Evolutionary conservation across 2,329 filamentous ascomycete genomes (phyloP).

Genomic region (Monilinia fructicola): DNA sequence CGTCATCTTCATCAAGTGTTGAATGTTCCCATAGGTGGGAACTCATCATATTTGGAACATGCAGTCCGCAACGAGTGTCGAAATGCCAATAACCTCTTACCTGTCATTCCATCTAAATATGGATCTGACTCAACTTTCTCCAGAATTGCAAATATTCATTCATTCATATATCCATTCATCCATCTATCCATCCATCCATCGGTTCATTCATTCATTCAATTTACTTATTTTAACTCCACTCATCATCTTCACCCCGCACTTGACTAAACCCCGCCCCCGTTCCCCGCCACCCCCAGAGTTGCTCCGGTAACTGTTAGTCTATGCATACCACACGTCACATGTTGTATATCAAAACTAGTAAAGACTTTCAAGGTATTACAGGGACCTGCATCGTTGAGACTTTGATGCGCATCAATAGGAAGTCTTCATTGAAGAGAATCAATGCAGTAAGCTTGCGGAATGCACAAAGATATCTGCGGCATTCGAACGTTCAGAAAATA

Average conservation of each 20-base stretch:
- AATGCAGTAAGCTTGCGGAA: neutral
- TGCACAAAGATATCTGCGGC: neutral
- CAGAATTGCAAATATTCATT: neutral
- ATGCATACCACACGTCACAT: neutral
- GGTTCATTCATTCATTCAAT: neutral
- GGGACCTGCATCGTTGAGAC: slow-evolving; percentile 3
- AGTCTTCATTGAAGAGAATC: neutral
- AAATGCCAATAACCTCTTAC: neutral
- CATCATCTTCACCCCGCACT: neutral
- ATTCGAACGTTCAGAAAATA: slow-evolving; percentile 2
- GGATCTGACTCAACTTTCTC: neutral
- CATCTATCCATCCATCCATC: too few relatives aligned
- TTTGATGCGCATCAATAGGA: slow-evolving; percentile 25
- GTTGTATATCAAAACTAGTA: too few relatives aligned
- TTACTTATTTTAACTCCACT: neutral
- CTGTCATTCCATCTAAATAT: neutral
- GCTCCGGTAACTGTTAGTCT: neutral
- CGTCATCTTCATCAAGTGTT: neutral
- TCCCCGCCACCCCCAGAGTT: neutral
- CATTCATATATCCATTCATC: neutral
- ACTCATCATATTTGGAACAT: neutral
- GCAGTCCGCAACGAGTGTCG: too few relatives aligned
- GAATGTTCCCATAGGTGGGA: neutral
- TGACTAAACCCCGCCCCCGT: neutral
- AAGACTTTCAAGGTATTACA: neutral